Conservation (phyloP, 768 basidiomycete species). For the Auricularia sp. region DNA sequence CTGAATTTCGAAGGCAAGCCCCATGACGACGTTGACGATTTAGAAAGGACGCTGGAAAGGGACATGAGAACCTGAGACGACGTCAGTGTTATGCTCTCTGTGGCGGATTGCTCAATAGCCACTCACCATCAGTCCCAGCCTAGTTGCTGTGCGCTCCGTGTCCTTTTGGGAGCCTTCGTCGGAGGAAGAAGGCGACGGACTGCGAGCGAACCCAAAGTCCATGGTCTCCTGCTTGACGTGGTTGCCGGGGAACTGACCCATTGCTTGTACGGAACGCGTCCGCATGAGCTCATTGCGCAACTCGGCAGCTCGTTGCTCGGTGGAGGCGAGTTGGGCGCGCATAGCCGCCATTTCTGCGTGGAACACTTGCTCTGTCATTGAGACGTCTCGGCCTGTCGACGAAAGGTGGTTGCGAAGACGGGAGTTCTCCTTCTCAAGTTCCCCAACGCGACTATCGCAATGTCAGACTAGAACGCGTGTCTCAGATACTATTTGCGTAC, state of each 20-base stretch:
- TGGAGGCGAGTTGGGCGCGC: background rate
- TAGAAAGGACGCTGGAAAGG: background rate
- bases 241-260: background rate
- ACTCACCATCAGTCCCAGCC: background rate
- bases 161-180: background rate
- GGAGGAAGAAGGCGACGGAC: background rate
- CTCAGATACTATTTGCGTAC: constrained; percentile 36
- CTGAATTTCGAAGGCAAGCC: background rate
- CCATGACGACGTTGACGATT: background rate
- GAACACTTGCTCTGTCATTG: background rate
- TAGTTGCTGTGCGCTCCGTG: background rate
- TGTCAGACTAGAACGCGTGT: background rate
- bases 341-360: background rate
- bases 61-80: background rate
- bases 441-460: constrained; percentile 58
- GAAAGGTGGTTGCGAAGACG: constrained; percentile 29
- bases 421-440: constrained; percentile 77
- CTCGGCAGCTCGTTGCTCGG: background rate
- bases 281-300: background rate
- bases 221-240: background rate
- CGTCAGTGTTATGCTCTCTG: background rate
- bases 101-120: background rate
- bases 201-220: background rate
- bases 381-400: background rate
- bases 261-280: background rate